phyloP scores from a whole-genome alignment of 1,284 basidiomycete genomes.

The Exobasidium cylindrosporum region DNA sequence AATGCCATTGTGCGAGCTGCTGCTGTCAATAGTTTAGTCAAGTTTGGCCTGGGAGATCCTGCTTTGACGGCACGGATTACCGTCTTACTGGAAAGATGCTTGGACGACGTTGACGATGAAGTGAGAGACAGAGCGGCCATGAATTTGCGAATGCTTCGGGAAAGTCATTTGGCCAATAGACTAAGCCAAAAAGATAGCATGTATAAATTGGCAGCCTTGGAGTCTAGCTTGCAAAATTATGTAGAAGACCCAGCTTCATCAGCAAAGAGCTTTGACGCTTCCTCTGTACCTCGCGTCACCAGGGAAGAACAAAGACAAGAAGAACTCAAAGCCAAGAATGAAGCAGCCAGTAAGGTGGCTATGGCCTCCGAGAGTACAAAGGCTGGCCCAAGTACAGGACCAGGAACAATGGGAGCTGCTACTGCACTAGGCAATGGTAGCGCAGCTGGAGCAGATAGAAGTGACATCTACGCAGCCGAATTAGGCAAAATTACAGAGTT shows the following conservation, averaged over 20 bases:
- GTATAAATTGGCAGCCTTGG: constrained; percentile 48
- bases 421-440: constrained; percentile 16
- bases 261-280: constrained; percentile 39
- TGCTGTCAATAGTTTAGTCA: constrained; percentile 88
- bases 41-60: constrained; percentile 85
- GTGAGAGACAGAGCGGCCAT: constrained; percentile 95
- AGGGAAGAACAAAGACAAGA: constrained; percentile 44
- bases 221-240: constrained; percentile 42
- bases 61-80: constrained; percentile 79
- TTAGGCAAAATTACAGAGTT: constrained; percentile 84
- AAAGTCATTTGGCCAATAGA: constrained; percentile 73
- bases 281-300: constrained; percentile 41
- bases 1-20: constrained; percentile 97
- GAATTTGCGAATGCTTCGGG: constrained; percentile 73
- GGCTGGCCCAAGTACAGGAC: constrained; percentile 18
- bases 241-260: constrained; percentile 35
- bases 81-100: constrained; percentile 69
- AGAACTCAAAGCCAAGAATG: constrained; percentile 45
- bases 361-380: constrained; percentile 44
- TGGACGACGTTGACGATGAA: constrained; percentile 98
- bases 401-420: constrained; percentile 25
- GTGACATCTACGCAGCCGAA: constrained; percentile 74
- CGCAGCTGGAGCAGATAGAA: constrained; percentile 57
- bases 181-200: constrained; percentile 82
- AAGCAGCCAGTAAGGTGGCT: constrained; percentile 46